Evolutionary conservation across 2,329 filamentous ascomycete genomes (phyloP), one percentile per base, ranked within the genome.

Genomic region (Cladophialophora yegresii): DNA sequence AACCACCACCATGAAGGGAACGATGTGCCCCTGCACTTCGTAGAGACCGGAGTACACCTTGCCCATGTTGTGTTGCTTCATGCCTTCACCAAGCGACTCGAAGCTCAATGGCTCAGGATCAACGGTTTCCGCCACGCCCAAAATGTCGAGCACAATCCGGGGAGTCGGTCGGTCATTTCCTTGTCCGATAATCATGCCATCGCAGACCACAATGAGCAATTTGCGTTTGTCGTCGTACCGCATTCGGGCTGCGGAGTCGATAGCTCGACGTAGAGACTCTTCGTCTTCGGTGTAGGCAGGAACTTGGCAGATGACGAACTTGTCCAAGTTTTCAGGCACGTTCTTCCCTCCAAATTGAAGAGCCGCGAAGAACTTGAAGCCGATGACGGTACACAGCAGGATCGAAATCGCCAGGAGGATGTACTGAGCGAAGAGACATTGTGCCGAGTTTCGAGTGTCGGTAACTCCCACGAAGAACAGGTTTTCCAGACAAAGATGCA

Each of bases 161-260:
- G 95, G 95, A 0, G 95, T 99, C 6, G 95, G 92, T 67, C 92
- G 87, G 76, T 99, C 95, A 78, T 99, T 99, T 74, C 95, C 95
- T 80, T 97, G 93, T 73, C 95, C 95, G 70, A 99, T 96, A 81
- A 99, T 99, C 93, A 99, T 98, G 79, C 95, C 95, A 74, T 99
- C 95, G 73, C 95, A 99, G 69, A 99, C 83, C 67, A 99, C 84
- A 70, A 96, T 87, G 28, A 99, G 82, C 12, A 99, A 84, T 82
- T 99, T 99, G 74, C 95, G 91, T 82, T 99, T 99, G 76, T 99
- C 93, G 73, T 99, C 95, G 75, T 99, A 99, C 70, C 88, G 88
- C 92, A 97, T 97, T 66, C 92, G 86, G 30, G 95, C 93, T 64
- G 92, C 90, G 0, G 95, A 99, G 76, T 99, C 95, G 72, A 99